Evolutionary conservation across 164 flowering plant species (phyloP), one percentile per base, ranked within the genome.

Genomic region (Vitis riparia): DNA sequence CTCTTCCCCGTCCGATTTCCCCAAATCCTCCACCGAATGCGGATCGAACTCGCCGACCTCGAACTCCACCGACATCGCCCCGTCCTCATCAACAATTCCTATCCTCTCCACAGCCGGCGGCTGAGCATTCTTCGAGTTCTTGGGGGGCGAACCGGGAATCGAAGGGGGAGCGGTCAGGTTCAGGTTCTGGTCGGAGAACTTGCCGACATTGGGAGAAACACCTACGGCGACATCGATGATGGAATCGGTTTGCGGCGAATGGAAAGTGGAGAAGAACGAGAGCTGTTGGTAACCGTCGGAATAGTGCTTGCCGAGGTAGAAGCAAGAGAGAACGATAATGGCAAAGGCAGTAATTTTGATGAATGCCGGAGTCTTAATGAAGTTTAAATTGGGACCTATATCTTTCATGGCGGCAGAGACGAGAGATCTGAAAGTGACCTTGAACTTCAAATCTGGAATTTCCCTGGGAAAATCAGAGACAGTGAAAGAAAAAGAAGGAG

Each of bases 21-120:
- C 49, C 52, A 23, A n/a, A 37, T 56, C 68, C 59, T 62, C 78
- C 14, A 16, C 55, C 10, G 67, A 8, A 30, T 49, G n/a, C 44
- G 63, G 47, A 47, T 71, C 72, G 0, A 63, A 27, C 16, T 68
- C 79, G 1, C 86, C 89, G 3, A 82, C 71, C 64, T 79, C 81
- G 52, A 87, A 87, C 3, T 81, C 71, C 7, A 70, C 76, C 55
- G 85, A 9, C 89, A 87, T 87, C 12, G 72, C 70, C 15, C 91
- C 91, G 27, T 62, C 84, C 67, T 81, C 86, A 59, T 87, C 86
- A 1, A 87, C 53, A 9, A 85, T 73, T 51, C 91, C 91, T 51
- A 62, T 69, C 60, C 75, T 72, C 51, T 68, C 75, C 69, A 72
- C 63, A 51, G 5, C 77, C 61, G 68, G 65, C 8, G 79, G 70